Base-by-base conservation (phyloP, 257 asterid genomes). In the Solanum medicagineum region DNA sequence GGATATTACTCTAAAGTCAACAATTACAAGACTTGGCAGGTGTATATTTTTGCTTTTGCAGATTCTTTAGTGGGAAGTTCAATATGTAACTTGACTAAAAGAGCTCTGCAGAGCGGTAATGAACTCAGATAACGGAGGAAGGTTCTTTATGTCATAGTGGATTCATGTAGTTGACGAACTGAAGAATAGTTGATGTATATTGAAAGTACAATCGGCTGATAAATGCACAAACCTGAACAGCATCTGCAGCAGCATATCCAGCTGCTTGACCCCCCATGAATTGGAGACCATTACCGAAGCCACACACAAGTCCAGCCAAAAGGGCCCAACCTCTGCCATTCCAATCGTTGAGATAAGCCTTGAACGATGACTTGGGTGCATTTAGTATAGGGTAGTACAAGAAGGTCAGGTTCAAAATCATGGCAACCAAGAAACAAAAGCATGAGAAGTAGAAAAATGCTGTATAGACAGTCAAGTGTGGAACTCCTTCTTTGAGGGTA, bases 251-350 rank as follows among this genome's bases (percentile, higher is more conserved):
- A 70, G 99, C 98, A 22, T 96, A 96, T 59, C 99, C 99, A 71
- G 99, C 99, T 59, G 99, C 98, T 83, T 96, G 98, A 68, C 99
- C 99, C 53, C 99, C 99, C 98, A 96, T 96, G 85, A 96, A 96
- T 91, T 96, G 98, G 45, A 96, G 99, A 19, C 98, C 99, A 26
- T 95, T 95, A 22, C 99, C 99, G 56, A 96, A 93, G 49, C 99
- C 99, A 29, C 98, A 94, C n/a, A 96, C 70, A 40, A 96, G 88
- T 26, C 99, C 99, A 0, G 99, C 98, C 89, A 94, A 85, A 80
- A 95, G 85, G 66, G 98, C 98, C 98, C 98, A 94, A 10, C 98
- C 94, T 85, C 99, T 86, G 10, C 99, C 99, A 32, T 96, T 83
- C 97, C 97, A 92, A 85, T 96, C 98, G 0, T 91, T 86, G 44